phyloP scores from a whole-genome alignment of 129 eudicot genomes.

The Dittrichia graveolens region DNA sequence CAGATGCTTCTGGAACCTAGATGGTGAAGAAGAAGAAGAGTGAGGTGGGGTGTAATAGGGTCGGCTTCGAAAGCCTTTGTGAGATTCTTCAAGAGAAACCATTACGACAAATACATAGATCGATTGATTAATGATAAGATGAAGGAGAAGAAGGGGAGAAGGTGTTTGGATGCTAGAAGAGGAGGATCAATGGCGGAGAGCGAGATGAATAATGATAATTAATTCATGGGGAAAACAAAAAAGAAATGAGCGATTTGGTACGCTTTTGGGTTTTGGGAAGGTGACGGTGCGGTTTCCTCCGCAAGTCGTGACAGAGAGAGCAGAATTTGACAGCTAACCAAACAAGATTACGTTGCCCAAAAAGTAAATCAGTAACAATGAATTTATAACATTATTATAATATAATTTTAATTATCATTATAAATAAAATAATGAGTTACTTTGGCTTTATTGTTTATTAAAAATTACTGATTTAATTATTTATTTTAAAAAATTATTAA shows the following conservation, averaged over 20 bases:
- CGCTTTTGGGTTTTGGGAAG: conserved; percentile 32
- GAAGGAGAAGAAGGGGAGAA: neutral
- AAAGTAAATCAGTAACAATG: neutral
- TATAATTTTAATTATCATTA: too few species aligned
- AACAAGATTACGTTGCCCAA: neutral
- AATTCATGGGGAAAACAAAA: neutral
- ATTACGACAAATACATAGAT: conserved; percentile 15
- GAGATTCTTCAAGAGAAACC: conserved; percentile 72
- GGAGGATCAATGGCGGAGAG: conserved; percentile 11
- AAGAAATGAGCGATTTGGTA: conserved; percentile 29
- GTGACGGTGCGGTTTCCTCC: conserved; percentile 13
- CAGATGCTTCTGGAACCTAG: conserved; percentile 48
- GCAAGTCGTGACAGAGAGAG: conserved; percentile 24
- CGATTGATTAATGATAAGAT: neutral
- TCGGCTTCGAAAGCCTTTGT: conserved; percentile 38
- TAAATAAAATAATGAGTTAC: too few species aligned
- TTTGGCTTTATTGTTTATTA: too few species aligned
- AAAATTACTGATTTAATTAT: too few species aligned
- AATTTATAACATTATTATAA: too few species aligned
- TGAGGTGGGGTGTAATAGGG: conserved; percentile 76
- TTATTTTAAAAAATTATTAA: too few species aligned
- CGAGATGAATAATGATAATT: conserved; percentile 19
- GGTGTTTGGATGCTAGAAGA: neutral
- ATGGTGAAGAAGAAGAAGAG: conserved; percentile 52
- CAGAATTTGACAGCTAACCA: conserved; percentile 36